A percentile compares a stretch with the other conserved stretches of the same genome.
Conservation (phyloP, 371 early-diverging fungal species). For the Circinella umbellata region DNA sequence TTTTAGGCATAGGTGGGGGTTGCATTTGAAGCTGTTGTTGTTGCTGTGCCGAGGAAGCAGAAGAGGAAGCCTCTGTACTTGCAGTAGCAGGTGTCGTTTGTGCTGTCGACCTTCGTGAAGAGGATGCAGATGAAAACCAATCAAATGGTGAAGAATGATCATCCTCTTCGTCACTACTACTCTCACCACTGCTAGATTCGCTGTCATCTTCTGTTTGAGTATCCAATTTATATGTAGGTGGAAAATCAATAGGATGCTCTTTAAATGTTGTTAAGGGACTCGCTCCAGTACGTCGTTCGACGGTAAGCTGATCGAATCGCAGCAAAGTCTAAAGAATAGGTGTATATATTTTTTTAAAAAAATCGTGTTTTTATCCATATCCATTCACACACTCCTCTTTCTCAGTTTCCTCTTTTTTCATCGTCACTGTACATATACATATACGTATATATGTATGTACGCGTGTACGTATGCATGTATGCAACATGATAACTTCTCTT, state of each 20-base stretch:
- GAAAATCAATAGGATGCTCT: slow-evolving; percentile 83
- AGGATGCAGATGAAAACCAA: slow-evolving; percentile 19
- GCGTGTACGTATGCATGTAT: background rate
- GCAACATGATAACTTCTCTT: background rate
- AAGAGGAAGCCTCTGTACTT: background rate
- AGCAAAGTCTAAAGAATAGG: background rate
- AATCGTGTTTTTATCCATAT: too few species aligned
- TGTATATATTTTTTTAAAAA: too few species aligned
- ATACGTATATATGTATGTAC: too few species aligned
- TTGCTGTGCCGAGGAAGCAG: background rate
- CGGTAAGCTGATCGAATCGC: slow-evolving; percentile 64
- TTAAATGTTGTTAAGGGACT: slow-evolving; percentile 64
- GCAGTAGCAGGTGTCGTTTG: slow-evolving; percentile 18
- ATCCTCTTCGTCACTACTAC: slow-evolving; percentile 14
- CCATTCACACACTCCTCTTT: too few species aligned
- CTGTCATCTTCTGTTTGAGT: slow-evolving; percentile 20
- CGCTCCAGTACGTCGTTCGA: slow-evolving; percentile 48
- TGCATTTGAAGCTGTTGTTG: background rate
- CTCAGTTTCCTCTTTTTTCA: too few species aligned
- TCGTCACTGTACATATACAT: too few species aligned
- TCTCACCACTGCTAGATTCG: slow-evolving; percentile 8
- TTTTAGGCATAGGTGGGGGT: background rate
- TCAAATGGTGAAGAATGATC: slow-evolving; percentile 1
- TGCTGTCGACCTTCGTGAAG: slow-evolving; percentile 19
- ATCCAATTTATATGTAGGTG: slow-evolving; percentile 90